Evolutionary conservation across 108 stramenopile species (phyloP).

Genomic region (Discostella pseudostelligera): DNA sequence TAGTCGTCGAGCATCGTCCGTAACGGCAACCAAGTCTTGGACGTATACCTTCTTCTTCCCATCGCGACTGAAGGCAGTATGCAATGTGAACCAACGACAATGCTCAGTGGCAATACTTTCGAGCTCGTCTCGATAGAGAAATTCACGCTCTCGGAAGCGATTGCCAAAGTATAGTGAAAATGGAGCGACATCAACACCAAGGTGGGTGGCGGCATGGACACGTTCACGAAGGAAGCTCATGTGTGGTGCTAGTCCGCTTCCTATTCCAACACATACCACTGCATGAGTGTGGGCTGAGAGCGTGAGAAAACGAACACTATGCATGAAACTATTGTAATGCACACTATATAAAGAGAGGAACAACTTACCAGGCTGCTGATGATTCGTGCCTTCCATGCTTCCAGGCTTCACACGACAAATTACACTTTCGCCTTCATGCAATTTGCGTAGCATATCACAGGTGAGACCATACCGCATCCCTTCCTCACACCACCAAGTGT

Average conservation of each 20-base stretch:
- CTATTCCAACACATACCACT: slow-evolving; percentile 85
- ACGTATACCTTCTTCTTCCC: slow-evolving; percentile 85
- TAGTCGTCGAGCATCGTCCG: slow-evolving; percentile 51
- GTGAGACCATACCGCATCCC: no score
- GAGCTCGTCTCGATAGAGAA: slow-evolving; percentile 79
- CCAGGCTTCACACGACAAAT: slow-evolving; percentile 64
- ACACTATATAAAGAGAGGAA: no score
- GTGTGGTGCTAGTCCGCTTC: slow-evolving; percentile 90
- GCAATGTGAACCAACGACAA: slow-evolving; percentile 70
- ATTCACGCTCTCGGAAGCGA: slow-evolving; percentile 71
- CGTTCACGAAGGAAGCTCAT: slow-evolving; percentile 84
- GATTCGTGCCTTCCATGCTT: slow-evolving; percentile 58
- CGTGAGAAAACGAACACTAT: not conserved
- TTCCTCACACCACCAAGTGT: no score
- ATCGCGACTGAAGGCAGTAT: slow-evolving; percentile 86
- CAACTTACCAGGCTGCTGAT: slow-evolving; percentile 47
- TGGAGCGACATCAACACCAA: slow-evolving; percentile 51
- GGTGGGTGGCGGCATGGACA: slow-evolving; percentile 48
- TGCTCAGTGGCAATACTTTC: slow-evolving; percentile 49
- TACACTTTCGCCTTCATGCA: slow-evolving; percentile 41
- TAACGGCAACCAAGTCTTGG: slow-evolving; percentile 73
- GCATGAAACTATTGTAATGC: not conserved
- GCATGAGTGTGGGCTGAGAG: not conserved
- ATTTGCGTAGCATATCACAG: slow-evolving; percentile 62
- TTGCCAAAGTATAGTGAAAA: slow-evolving; percentile 91